Conservation (phyloP, 148 eudicot genomes). For the Nyssa sinensis region DNA sequence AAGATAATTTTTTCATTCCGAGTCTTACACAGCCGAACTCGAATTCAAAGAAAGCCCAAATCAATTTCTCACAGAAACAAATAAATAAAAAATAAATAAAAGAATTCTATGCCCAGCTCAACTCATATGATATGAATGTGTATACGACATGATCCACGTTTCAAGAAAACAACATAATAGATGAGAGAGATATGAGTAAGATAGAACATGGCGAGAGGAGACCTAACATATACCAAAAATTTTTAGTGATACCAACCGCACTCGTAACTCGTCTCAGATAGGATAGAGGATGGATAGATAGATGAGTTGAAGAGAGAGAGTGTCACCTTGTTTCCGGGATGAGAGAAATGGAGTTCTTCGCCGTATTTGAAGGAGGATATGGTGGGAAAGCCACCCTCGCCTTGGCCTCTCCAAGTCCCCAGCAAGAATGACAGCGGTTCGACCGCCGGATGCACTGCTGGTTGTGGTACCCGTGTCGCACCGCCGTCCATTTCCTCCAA, state of each 20-base stretch:
- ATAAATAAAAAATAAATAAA: no score
- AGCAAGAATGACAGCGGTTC: conserved; percentile 34
- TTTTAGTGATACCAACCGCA: no score
- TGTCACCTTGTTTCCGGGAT: conserved; percentile 42
- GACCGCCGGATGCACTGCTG: conserved; percentile 39
- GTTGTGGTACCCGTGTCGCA: conserved; percentile 6
- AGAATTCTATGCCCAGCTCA: background rate
- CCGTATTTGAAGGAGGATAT: conserved; percentile 42
- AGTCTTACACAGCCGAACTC: no score
- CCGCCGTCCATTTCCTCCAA: conserved; percentile 17
- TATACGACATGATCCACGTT: no score
- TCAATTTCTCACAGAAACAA: background rate
- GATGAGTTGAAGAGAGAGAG: background rate
- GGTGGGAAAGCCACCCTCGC: conserved; percentile 51
- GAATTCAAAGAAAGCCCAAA: background rate
- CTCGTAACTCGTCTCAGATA: no score
- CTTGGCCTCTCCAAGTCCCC: conserved; percentile 60
- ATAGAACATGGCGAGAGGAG: no score
- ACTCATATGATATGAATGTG: background rate
- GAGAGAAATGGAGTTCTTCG: conserved; percentile 47
- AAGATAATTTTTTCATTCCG: background rate
- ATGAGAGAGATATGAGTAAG: no score
- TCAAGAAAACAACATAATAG: no score
- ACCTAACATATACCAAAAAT: no score
- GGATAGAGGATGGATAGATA: no score